Evolutionary conservation across 305 asterid genomes (phyloP), one percentile per base, ranked within the genome.

Genomic region (Fraxinus albicans): DNA sequence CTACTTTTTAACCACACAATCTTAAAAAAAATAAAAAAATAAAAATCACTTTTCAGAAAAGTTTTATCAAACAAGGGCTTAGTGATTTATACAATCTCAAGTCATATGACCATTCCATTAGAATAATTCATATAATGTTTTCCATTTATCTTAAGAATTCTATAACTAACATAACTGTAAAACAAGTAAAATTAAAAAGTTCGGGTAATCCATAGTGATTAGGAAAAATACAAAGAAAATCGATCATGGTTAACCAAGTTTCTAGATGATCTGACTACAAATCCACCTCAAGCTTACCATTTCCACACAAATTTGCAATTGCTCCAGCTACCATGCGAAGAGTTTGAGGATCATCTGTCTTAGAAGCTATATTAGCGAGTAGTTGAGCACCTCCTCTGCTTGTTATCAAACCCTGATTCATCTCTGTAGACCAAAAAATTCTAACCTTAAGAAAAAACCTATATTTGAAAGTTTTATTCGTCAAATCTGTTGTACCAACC

Each of bases 241-340:
- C 35, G 1, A 36, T 8, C 35, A 25, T 33, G 50, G 50, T 76
- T 15, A 80, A 47, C 73, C 31, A 15, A 77, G 29, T 73, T 40
- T 42, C 23, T 42, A 12, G 67, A 73, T 72, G n/a, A 73, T 60
- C 23, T 6, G 53, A 40, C 31, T 42, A 58, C 53, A 80, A 70
- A 47, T 76, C 27, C 21, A 79, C 35, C 38, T 72, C 79, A 69
- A 67, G 29, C 87, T 87, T 86, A 95, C 99, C 99, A 55, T 95
- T 93, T 87, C 99, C 99, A 42, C 99, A 94, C 83, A 95, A 86
- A 87, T 95, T 95, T 73, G 97, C 96, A 81, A 95, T 95, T 75
- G 99, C 99, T 85, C 99, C 99, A 77, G 98, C 99, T 33, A 93
- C 93, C 99, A 95, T 95, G 38, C 99, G 89, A 76, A 92, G 93